These are phyloP conservation scores for Hexamita inflata DNA, from an alignment of 208 protist species.

Conservation along the genomic window DNA sequence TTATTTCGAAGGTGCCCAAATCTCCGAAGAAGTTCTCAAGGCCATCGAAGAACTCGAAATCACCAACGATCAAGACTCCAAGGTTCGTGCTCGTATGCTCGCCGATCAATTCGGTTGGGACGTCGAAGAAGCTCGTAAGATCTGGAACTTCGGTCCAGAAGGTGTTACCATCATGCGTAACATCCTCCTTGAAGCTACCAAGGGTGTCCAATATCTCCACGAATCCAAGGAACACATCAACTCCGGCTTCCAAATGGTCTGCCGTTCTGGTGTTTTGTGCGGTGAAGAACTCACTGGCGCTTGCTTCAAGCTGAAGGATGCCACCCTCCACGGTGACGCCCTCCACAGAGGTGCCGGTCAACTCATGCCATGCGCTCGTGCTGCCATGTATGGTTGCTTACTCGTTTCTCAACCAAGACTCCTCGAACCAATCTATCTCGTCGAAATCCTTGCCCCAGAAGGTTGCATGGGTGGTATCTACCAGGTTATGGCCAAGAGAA, in stretches of 20 bases:
- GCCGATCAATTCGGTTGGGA: constrained; percentile 72
- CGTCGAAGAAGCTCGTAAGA: constrained; percentile 71
- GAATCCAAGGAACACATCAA: constrained; percentile 91
- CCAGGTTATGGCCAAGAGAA: constrained; percentile 70
- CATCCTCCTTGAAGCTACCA: constrained; percentile 82
- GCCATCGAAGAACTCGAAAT: constrained; percentile 69
- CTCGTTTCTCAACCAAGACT: constrained; percentile 71
- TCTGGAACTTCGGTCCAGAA: constrained; percentile 93
- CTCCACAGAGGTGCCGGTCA: constrained; percentile 92
- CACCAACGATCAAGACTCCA: constrained; percentile 68
- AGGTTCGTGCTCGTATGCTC: constrained; percentile 64
- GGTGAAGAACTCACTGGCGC: constrained; percentile 85
- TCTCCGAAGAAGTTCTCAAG: constrained; percentile 69
- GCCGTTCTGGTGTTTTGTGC: constrained; percentile 66
- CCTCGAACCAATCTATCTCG: constrained; percentile 87
- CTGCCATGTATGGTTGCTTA: constrained; percentile 73
- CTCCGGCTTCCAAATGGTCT: constrained; percentile 77
- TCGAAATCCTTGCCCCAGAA: constrained; percentile 84
- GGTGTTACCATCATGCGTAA: constrained; percentile 68
- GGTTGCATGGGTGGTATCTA: constrained; percentile 82
- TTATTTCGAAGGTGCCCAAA: constrained; percentile 69
- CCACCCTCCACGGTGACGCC: constrained; percentile 89
- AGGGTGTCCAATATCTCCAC: constrained; percentile 88
- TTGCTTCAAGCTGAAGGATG: constrained; percentile 81
- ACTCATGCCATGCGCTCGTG: constrained; percentile 81